These are phyloP conservation scores for Zoysia pacifica DNA, from an alignment of 176 grass and related monocot genomes.

Conservation along the genomic window DNA sequence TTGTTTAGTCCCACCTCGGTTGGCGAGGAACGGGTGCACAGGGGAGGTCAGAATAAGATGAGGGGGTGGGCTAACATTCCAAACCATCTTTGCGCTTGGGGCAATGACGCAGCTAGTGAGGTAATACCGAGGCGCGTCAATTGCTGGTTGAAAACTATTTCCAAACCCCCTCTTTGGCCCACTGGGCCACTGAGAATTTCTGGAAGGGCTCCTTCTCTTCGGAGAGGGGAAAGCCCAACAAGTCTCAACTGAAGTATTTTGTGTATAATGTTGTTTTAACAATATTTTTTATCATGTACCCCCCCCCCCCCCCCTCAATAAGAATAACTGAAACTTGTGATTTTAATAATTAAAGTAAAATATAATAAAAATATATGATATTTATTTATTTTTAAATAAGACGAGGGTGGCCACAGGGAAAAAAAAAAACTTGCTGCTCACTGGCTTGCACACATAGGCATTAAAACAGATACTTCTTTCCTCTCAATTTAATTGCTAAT, in stretches of 20 bases:
- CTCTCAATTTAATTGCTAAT: too few species aligned
- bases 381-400: too few species aligned
- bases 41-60: not conserved
- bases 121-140: conserved; percentile 68
- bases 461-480: too few species aligned
- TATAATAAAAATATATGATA: too few species aligned
- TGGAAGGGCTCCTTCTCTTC: conserved; percentile 43
- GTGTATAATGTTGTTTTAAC: too few species aligned
- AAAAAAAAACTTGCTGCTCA: too few species aligned
- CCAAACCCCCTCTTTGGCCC: conserved; percentile 70
- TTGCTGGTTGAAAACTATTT: conserved; percentile 98
- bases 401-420: too few species aligned
- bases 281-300: too few species aligned
- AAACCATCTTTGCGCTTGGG: conserved; percentile 73
- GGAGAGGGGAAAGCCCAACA: conserved; percentile 37
- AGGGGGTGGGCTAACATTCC: accelerated
- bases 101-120: conserved; percentile 89
- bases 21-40: accelerated
- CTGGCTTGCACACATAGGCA: too few species aligned
- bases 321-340: too few species aligned
- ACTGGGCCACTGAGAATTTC: conserved; percentile 51
- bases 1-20: conserved; percentile 42
- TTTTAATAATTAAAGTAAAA: too few species aligned
- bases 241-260: not conserved
- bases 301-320: too few species aligned